These are phyloP conservation scores for Dioscorea alata DNA, from an alignment of 106 monocot species.

Conservation along the genomic window DNA sequence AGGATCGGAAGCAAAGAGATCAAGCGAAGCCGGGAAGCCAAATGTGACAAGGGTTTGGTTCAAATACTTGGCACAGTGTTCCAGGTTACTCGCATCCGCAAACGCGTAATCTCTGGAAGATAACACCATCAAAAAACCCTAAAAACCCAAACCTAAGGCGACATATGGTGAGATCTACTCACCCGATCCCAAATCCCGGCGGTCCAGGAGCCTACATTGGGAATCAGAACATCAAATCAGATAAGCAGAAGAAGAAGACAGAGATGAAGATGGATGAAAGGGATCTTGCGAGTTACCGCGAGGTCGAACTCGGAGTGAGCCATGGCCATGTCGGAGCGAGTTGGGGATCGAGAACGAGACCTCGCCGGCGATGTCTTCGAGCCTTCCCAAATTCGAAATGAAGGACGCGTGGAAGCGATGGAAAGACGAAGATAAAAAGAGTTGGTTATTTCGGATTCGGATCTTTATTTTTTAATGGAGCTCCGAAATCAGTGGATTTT, in stretches of 20 bases:
- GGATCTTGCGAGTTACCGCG: not conserved
- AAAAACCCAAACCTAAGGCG: not conserved
- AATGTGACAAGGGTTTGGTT: constrained; percentile 95
- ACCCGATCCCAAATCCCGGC: constrained; percentile 49
- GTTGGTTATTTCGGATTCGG: too few relatives aligned
- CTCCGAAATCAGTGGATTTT: too few relatives aligned
- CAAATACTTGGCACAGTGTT: constrained; percentile 92
- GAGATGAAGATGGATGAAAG: not conserved
- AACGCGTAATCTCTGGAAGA: constrained; percentile 64
- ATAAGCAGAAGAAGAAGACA: not conserved
- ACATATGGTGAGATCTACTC: constrained; percentile 26
- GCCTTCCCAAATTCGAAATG: too few relatives aligned
- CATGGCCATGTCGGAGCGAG: not conserved
- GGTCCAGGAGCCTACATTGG: constrained; percentile 46
- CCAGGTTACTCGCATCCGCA: constrained; percentile 75
- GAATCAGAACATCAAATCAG: not conserved
- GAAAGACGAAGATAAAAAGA: too few relatives aligned
- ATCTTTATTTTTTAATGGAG: too few relatives aligned
- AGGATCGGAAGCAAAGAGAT: constrained; percentile 86
- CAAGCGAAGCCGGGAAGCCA: constrained; percentile 96
- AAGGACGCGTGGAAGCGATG: too few relatives aligned
- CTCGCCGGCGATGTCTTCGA: too few relatives aligned
- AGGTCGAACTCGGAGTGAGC: not conserved
- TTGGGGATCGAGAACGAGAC: not conserved
- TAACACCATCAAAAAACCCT: constrained; percentile 8